A percentile compares a stretch with the other conserved stretches of the same genome.
Evolutionary conservation across 208 protist species (phyloP).

Genomic region (Leptomonas pyrrhocoris): DNA sequence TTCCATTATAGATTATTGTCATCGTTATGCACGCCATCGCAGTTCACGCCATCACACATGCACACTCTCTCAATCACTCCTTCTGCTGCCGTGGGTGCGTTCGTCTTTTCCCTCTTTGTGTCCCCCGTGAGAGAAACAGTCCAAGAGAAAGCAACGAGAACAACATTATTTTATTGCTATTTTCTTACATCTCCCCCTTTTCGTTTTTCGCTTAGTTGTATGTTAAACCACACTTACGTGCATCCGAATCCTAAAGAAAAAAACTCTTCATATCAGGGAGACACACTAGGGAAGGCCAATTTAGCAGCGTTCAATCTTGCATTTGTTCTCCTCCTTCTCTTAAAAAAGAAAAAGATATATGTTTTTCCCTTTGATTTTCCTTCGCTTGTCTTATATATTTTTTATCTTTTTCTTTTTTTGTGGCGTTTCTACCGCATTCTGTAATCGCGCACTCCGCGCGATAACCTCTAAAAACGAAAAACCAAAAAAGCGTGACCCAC

Average conservation of each 20-base stretch:
- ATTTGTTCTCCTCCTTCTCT: slow-evolving; percentile 17
- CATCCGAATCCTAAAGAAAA: slow-evolving; percentile 9
- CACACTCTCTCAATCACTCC: not conserved
- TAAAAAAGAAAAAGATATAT: slow-evolving; percentile 23
- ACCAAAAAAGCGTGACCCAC: slow-evolving; percentile 15
- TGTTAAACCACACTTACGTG: slow-evolving; percentile 7
- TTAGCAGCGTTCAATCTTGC: slow-evolving; percentile 14
- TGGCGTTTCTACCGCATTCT: slow-evolving; percentile 21
- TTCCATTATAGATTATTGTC: not conserved
- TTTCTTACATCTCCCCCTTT: not conserved
- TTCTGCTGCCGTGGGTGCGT: not conserved
- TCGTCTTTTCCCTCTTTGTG: not conserved
- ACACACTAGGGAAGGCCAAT: slow-evolving; percentile 1
- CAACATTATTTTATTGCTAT: not conserved
- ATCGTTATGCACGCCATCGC: not conserved
- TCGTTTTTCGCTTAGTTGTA: slow-evolving; percentile 3
- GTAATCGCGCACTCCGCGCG: slow-evolving; percentile 15
- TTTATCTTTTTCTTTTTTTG: slow-evolving; percentile 22
- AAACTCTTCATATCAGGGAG: not conserved
- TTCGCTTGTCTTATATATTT: slow-evolving; percentile 21
- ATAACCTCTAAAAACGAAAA: slow-evolving; percentile 17
- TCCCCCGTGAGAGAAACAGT: not conserved
- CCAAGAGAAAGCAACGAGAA: slow-evolving; percentile 1
- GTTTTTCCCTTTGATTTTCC: slow-evolving; percentile 13
- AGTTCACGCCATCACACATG: not conserved